These are phyloP conservation scores for Mucor plumbeus DNA, from an alignment of 371 early-diverging fungal genomes.

Conservation along the genomic window DNA sequence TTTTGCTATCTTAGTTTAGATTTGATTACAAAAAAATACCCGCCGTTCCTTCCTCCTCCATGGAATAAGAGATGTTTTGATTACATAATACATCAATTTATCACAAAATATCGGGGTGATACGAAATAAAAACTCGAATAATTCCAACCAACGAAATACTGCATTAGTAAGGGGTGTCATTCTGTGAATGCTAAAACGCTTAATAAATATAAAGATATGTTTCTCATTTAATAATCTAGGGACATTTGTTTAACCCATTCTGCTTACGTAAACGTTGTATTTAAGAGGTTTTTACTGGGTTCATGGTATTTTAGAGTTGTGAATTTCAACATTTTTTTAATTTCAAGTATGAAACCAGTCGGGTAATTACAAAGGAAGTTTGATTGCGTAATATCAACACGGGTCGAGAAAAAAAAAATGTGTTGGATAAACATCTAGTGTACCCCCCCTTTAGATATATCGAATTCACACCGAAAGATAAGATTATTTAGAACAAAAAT, in stretches of 20 bases:
- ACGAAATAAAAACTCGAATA: not conserved
- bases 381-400: slow-evolving; percentile 9
- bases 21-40: not conserved
- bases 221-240: not conserved
- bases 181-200: not conserved
- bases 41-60: not conserved
- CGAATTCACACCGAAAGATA: not conserved
- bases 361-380: not conserved
- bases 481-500: not conserved
- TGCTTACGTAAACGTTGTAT: not conserved
- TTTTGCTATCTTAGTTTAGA: not conserved
- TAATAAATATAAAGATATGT: not conserved
- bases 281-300: too few species aligned
- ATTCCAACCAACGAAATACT: not conserved
- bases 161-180: not conserved
- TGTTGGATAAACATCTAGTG: not conserved
- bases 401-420: not conserved
- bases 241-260: too few species aligned
- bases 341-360: not conserved
- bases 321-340: too few species aligned
- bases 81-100: not conserved
- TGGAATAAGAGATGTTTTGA: not conserved
- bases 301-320: too few species aligned
- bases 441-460: not conserved
- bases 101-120: not conserved